A percentile compares a stretch with the other conserved stretches of the same genome.
Conservation (phyloP, 495 filamentous ascomycete genomes). For the Mytilinidion resinicola region DNA sequence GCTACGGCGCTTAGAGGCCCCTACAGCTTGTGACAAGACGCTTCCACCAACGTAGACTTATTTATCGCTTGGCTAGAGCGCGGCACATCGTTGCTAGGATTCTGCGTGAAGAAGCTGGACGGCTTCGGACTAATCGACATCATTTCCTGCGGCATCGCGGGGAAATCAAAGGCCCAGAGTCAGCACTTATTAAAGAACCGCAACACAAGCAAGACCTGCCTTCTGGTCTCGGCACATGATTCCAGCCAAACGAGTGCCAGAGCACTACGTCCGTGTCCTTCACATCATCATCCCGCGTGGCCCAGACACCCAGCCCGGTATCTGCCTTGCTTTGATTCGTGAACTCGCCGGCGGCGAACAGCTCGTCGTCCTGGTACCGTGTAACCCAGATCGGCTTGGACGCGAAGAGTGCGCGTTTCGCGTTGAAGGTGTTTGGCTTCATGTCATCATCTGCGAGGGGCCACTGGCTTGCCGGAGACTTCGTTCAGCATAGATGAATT, state of each 20-base stretch:
- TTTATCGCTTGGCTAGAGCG: too few species aligned
- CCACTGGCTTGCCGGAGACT: slow-evolving; percentile 23
- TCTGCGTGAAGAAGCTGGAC: too few species aligned
- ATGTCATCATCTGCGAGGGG: slow-evolving; percentile 22
- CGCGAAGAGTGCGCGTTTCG: slow-evolving; percentile 21
- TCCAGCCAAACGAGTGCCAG: slow-evolving; percentile 28
- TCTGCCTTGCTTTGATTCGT: slow-evolving; percentile 19
- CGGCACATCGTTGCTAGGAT: too few species aligned
- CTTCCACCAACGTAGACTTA: too few species aligned
- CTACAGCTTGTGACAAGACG: too few species aligned
- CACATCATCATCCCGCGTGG: slow-evolving; percentile 13
- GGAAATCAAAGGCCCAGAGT: too few species aligned
- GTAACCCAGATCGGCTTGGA: slow-evolving; percentile 28
- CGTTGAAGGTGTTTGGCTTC: neutral
- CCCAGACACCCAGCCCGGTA: neutral
- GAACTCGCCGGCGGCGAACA: slow-evolving; percentile 17
- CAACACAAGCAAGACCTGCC: too few species aligned
- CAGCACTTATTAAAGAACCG: too few species aligned
- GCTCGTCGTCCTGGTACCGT: slow-evolving; percentile 23
- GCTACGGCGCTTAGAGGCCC: too few species aligned
- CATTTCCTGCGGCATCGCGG: too few species aligned
- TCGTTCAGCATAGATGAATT: slow-evolving; percentile 17
- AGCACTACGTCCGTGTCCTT: slow-evolving; percentile 28
- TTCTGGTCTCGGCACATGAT: too few species aligned
- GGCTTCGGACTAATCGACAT: too few species aligned